Evolutionary conservation across 116 monocot species (phyloP).

Genomic region (Cymodocea nodosa): DNA sequence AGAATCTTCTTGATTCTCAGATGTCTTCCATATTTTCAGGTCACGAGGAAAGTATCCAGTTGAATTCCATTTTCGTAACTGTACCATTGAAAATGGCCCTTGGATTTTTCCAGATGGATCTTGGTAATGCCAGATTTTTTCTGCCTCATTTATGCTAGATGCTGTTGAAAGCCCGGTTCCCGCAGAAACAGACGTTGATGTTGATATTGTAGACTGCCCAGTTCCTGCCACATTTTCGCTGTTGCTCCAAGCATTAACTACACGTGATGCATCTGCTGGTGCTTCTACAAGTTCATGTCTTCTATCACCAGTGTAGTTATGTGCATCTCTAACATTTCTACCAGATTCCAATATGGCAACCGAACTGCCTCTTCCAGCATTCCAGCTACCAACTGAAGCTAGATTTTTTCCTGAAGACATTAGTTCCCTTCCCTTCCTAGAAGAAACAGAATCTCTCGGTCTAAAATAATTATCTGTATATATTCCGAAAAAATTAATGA

Average conservation of each 20-base stretch:
- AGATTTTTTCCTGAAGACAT: constrained; percentile 21
- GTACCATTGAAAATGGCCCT: constrained; percentile 84
- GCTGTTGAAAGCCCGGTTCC: constrained; percentile 6
- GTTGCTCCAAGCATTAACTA: constrained; percentile 12
- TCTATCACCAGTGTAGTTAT: constrained; percentile 5
- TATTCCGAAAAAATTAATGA: constrained; percentile 2
- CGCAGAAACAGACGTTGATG: constrained; percentile 5
- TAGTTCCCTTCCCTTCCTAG: constrained; percentile 33
- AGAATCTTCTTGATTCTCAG: constrained; percentile 70
- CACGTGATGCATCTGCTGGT: constrained; percentile 10
- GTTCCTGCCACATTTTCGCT: constrained; percentile 10
- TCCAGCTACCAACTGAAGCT: constrained; percentile 39
- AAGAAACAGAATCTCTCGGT: constrained; percentile 23
- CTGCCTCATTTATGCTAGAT: constrained; percentile 35
- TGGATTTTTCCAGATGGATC: constrained; percentile 92
- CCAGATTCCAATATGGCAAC: constrained; percentile 22
- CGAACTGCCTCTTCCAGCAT: constrained; percentile 17
- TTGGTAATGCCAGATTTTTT: constrained; percentile 90
- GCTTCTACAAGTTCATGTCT: constrained; percentile 12
- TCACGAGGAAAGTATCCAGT: constrained; percentile 78
- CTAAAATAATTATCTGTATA: constrained; percentile 39
- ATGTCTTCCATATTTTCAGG: constrained; percentile 62
- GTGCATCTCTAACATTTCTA: constrained; percentile 16
- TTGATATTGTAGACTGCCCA: constrained; percentile 14
- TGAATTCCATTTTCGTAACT: constrained; percentile 82